Evolutionary conservation across 768 basidiomycete species (phyloP).

Genomic region (Clavaria fumosa): DNA sequence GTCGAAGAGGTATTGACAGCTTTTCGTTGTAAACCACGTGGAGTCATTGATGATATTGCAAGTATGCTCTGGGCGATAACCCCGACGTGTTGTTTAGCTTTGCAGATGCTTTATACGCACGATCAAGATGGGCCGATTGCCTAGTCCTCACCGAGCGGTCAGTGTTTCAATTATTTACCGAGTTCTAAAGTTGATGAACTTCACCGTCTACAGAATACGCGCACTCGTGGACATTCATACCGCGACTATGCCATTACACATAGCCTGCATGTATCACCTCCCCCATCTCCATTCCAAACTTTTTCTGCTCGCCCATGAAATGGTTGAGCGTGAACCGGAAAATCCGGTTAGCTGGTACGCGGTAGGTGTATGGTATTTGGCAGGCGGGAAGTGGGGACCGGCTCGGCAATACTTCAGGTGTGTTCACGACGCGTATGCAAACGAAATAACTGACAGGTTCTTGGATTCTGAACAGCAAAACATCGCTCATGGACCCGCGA

Average conservation of each 20-base stretch:
- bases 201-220: conserved; percentile 49
- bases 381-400: conserved; percentile 74
- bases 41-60: no score
- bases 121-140: conserved; percentile 91
- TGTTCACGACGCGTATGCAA: neutral
- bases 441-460: conserved; percentile 8
- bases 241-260: conserved; percentile 82
- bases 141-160: conserved; percentile 76
- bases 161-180: conserved; percentile 3
- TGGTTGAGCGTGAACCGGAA: conserved; percentile 89
- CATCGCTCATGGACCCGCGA: conserved; percentile 89
- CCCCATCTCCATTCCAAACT: conserved; percentile 82
- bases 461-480: conserved; percentile 56
- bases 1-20: no score
- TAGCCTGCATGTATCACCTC: conserved; percentile 97
- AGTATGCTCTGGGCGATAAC: conserved; percentile 75
- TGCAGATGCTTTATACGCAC: conserved; percentile 78
- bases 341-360: conserved; percentile 95
- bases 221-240: conserved; percentile 74
- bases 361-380: conserved; percentile 93
- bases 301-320: conserved; percentile 91
- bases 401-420: conserved; percentile 93
- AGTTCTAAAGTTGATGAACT: neutral
- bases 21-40: no score
- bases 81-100: conserved; percentile 84